Evolutionary conservation across 2,329 filamentous ascomycete species (phyloP).

Genomic region (Calonectria hongkongensis): DNA sequence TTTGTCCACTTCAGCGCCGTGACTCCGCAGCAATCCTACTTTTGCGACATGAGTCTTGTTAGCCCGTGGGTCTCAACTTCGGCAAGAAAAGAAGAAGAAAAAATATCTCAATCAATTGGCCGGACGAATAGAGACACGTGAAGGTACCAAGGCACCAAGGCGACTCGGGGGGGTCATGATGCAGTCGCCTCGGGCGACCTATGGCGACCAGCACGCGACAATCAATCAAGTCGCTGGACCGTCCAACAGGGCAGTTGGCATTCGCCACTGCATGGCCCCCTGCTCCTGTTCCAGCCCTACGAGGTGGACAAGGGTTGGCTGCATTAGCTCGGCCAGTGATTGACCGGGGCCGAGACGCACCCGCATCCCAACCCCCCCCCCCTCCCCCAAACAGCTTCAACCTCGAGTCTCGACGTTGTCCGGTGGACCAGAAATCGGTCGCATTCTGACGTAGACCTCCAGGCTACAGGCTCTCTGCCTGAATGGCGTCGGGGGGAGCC

Average conservation of each 20-base stretch:
- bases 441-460: slow-evolving; percentile 45
- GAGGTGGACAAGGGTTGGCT: slow-evolving; percentile 42
- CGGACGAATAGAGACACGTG: slow-evolving; percentile 15
- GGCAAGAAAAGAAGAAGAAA: background rate
- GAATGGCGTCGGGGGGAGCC: slow-evolving; percentile 49
- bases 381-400: slow-evolving; percentile 41
- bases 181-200: slow-evolving; percentile 33
- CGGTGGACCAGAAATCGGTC: slow-evolving; percentile 46
- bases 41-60: background rate
- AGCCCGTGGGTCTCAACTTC: background rate
- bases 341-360: slow-evolving; percentile 44
- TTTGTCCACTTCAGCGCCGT: slow-evolving; percentile 20
- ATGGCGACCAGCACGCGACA: slow-evolving; percentile 23
- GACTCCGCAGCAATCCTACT: slow-evolving; percentile 2
- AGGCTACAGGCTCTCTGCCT: slow-evolving; percentile 54
- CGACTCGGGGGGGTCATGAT: slow-evolving; percentile 25
- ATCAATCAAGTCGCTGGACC: slow-evolving; percentile 9
- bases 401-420: slow-evolving; percentile 51
- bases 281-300: slow-evolving; percentile 52
- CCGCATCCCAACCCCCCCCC: slow-evolving; percentile 50
- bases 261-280: slow-evolving; percentile 40
- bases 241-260: background rate
- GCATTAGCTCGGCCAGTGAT: slow-evolving; percentile 54
- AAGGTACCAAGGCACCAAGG: slow-evolving; percentile 39
- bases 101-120: slow-evolving; percentile 11